These are phyloP conservation scores for Apostasia shenzhenica DNA, from an alignment of 106 monocot species.

Conservation along the genomic window DNA sequence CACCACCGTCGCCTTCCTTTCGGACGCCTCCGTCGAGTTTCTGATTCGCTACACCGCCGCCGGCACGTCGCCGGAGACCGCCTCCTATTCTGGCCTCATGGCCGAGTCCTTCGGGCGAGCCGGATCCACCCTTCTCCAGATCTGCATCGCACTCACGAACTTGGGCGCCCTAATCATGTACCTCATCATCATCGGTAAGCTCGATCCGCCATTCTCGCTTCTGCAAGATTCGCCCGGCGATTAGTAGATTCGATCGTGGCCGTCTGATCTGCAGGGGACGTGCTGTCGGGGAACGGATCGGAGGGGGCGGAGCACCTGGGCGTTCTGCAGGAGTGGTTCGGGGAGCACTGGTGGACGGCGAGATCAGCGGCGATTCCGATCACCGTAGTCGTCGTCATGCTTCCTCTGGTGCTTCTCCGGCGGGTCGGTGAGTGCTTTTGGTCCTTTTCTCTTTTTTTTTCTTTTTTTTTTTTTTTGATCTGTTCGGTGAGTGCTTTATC, in stretches of 20 bases:
- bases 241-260: conserved; percentile 17
- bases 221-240: not conserved
- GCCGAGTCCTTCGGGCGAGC: conserved; percentile 27
- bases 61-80: not conserved
- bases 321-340: conserved; percentile 54
- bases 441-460: no score
- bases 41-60: conserved; percentile 49
- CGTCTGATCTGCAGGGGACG: conserved; percentile 50
- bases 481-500: no score
- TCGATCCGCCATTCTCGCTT: conserved; percentile 40
- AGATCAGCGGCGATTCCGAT: conserved; percentile 30
- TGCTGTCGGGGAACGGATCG: conserved; percentile 36
- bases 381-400: conserved; percentile 25
- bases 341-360: conserved; percentile 46
- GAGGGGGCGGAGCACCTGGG: conserved; percentile 34
- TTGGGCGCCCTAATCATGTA: conserved; percentile 21
- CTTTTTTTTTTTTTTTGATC: no score
- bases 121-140: conserved; percentile 23
- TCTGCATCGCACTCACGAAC: conserved; percentile 28
- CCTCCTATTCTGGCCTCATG: conserved; percentile 33
- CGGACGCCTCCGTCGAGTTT: conserved; percentile 65
- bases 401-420: conserved; percentile 36
- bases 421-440: conserved; percentile 32
- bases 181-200: conserved; percentile 3
- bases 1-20: conserved; percentile 39